A percentile compares a stretch with the other conserved stretches of the same genome.
phyloP scores from a whole-genome alignment of 2,329 filamentous ascomycete genomes.

The Sclerotiophoma versabilis region DNA sequence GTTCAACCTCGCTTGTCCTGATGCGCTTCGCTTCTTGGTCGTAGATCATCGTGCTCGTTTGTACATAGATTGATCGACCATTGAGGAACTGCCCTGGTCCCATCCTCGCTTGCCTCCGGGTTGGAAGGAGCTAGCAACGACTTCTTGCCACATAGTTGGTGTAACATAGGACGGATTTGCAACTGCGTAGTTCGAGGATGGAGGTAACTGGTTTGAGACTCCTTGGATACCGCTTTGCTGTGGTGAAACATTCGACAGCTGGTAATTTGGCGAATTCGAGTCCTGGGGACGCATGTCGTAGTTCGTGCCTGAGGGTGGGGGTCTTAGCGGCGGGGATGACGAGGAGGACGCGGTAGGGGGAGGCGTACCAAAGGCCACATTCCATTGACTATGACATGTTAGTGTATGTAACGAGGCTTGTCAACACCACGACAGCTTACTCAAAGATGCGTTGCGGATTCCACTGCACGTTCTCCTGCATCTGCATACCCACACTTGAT shows the following conservation, averaged over 20 bases:
- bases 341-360: slow-evolving; percentile 52
- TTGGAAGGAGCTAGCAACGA: slow-evolving; percentile 52
- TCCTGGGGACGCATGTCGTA: slow-evolving; percentile 50
- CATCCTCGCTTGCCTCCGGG: slow-evolving; percentile 56
- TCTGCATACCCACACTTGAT: slow-evolving; percentile 62
- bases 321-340: slow-evolving; percentile 55
- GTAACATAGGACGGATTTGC: slow-evolving; percentile 51
- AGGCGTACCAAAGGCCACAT: slow-evolving; percentile 84
- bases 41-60: slow-evolving; percentile 43
- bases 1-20: not conserved
- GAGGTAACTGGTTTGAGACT: slow-evolving; percentile 40
- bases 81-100: slow-evolving; percentile 48
- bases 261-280: slow-evolving; percentile 41
- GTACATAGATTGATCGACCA: slow-evolving; percentile 49
- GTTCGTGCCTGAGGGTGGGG: slow-evolving; percentile 49
- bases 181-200: slow-evolving; percentile 44
- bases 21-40: not conserved
- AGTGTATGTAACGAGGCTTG: slow-evolving; percentile 3
- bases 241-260: slow-evolving; percentile 46
- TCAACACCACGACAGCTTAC: slow-evolving; percentile 62
- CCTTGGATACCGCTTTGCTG: slow-evolving; percentile 41
- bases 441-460: slow-evolving; percentile 89
- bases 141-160: slow-evolving; percentile 61
- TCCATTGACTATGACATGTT: slow-evolving; percentile 77
- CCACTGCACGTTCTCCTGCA: slow-evolving; percentile 74